A percentile compares a stretch with the other conserved stretches of the same genome.
phyloP scores from a whole-genome alignment of 345 rosid genomes.

The Camelina neglecta region DNA sequence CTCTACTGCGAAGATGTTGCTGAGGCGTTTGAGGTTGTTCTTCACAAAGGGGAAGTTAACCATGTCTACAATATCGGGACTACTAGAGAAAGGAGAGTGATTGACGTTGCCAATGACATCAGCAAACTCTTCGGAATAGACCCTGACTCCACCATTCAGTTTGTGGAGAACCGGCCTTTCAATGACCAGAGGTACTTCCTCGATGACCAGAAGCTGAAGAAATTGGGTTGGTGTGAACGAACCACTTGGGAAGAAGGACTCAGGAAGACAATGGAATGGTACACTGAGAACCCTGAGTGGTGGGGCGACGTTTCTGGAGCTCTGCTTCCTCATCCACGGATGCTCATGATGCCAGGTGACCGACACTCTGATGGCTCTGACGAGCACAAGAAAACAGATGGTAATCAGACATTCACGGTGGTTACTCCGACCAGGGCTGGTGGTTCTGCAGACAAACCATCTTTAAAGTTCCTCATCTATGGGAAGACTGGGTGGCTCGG shows the following conservation, averaged over 20 bases:
- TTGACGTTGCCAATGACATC: conserved; percentile 82
- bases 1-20: conserved; percentile 95
- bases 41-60: conserved; percentile 92
- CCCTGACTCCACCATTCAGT: conserved; percentile 68
- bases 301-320: conserved; percentile 97
- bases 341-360: conserved; percentile 92
- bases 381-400: conserved; percentile 54
- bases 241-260: conserved; percentile 87
- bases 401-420: conserved; percentile 62
- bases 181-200: conserved; percentile 94
- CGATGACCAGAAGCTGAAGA: conserved; percentile 86
- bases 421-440: conserved; percentile 56
- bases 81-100: conserved; percentile 86
- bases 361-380: conserved; percentile 70
- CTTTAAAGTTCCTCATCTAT: conserved; percentile 77
- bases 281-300: conserved; percentile 85
- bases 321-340: conserved; percentile 78
- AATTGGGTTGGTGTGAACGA: conserved; percentile 80
- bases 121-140: conserved; percentile 72
- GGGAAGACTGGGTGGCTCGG: conserved; percentile 96
- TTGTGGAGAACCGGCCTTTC: conserved; percentile 85
- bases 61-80: conserved; percentile 90
- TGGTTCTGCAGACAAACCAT: conserved; percentile 53
- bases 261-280: conserved; percentile 82
- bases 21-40: conserved; percentile 86